phyloP scores from a whole-genome alignment of 495 filamentous ascomycete species.

The Xanthoparmelia taractica region DNA sequence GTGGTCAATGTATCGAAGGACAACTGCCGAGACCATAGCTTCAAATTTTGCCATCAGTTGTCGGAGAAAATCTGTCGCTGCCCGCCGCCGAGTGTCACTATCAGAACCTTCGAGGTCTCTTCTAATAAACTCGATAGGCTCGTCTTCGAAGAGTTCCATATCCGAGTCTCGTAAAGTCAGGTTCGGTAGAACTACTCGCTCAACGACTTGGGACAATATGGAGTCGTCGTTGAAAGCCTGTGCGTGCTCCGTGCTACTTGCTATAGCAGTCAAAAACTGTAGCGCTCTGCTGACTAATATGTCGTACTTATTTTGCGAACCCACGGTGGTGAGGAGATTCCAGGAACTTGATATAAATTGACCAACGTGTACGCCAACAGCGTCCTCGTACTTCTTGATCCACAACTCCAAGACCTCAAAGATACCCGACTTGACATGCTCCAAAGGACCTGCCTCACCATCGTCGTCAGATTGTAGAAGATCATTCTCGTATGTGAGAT shows the following conservation, averaged over 20 bases:
- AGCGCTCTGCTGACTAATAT: conserved; percentile 90
- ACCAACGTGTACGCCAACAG: conserved; percentile 66
- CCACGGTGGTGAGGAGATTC: conserved; percentile 78
- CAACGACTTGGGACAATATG: conserved; percentile 71
- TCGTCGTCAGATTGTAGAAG: conserved; percentile 77
- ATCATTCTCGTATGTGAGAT: conserved; percentile 80
- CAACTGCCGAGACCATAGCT: conserved; percentile 68
- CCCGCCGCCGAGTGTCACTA: conserved; percentile 81
- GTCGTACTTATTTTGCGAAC: conserved; percentile 85
- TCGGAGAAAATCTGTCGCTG: conserved; percentile 87
- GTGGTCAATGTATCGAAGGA: conserved; percentile 72
- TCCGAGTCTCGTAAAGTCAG: conserved; percentile 84
- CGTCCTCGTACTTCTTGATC: conserved; percentile 89
- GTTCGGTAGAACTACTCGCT: conserved; percentile 93
- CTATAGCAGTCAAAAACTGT: conserved; percentile 86
- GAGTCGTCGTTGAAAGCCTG: conserved; percentile 72
- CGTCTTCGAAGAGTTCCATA: conserved; percentile 92
- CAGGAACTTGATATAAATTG: conserved; percentile 84
- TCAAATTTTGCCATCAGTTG: conserved; percentile 85
- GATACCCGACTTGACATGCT: conserved; percentile 83
- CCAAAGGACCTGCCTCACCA: conserved; percentile 71
- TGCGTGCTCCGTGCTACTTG: conserved; percentile 67
- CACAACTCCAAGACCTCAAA: conserved; percentile 83
- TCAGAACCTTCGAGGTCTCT: conserved; percentile 94
- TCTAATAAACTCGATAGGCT: conserved; percentile 97